A percentile compares a stretch with the other conserved stretches of the same genome.
Evolutionary conservation across 2,329 filamentous ascomycete species (phyloP).

Genomic region (Colletotrichum lindemuthianum): DNA sequence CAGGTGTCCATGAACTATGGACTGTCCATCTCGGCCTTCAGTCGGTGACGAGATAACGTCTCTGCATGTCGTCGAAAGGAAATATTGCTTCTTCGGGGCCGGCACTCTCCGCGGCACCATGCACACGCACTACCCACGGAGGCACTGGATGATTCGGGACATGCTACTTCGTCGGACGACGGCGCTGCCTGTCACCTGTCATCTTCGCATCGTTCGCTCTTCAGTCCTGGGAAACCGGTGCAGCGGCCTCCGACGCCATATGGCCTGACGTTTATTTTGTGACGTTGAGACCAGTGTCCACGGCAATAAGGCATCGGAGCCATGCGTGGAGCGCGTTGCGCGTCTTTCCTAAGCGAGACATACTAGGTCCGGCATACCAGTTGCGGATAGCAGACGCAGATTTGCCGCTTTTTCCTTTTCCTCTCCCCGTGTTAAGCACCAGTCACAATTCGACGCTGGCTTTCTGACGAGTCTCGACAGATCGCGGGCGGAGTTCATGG

Average conservation of each 20-base stretch:
- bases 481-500: constrained; percentile 10
- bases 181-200: too few relatives aligned
- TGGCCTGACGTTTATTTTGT: constrained; percentile 5
- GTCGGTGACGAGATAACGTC: constrained; percentile 25
- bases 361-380: not conserved
- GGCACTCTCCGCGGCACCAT: constrained; percentile 8
- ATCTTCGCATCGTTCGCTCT: not conserved
- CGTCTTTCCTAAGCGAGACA: constrained; percentile 27
- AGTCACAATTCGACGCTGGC: constrained; percentile 22
- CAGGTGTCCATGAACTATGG: too few relatives aligned
- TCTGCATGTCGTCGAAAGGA: constrained; percentile 21
- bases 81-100: constrained; percentile 4
- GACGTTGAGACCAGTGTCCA: constrained; percentile 3
- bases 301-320: constrained; percentile 8
- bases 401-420: constrained; percentile 9
- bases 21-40: constrained; percentile 8
- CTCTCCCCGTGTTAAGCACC: constrained; percentile 22
- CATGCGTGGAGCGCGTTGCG: constrained; percentile 31
- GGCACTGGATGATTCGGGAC: not conserved
- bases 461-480: not conserved
- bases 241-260: constrained; percentile 10
- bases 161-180: too few relatives aligned
- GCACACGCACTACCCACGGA: not conserved
- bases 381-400: not conserved
- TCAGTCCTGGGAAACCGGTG: not conserved